Base-by-base conservation (phyloP, 176 grass and related monocot species). In the Aegilops tauschii region DNA sequence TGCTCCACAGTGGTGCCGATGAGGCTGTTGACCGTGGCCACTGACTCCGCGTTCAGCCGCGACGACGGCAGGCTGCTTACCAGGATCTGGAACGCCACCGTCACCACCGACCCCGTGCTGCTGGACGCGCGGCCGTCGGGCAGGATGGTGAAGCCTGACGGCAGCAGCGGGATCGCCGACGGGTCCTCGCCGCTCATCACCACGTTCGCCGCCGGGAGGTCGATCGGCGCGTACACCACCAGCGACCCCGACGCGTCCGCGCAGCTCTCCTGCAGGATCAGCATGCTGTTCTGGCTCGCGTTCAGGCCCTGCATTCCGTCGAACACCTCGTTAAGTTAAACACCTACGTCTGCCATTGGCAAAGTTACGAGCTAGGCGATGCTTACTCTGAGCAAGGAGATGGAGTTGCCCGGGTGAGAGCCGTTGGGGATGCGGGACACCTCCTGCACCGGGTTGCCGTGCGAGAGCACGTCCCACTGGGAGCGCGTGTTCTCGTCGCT, bases 401-500 rank as follows among this genome's bases (percentile, higher is more conserved):
- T 90, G 86, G 91, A 95, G 12, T 98, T 98, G 45, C 93, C 93
- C 0, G 91, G 89, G 81, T 98, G 83, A 3, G 91, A 91, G 12
- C 95, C 93, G 32, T 82, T 93, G 25, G 81, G 76, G 8, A 98
- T 89, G 49, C 88, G 86, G 52, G 91, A 86, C 30, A 98, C 95
- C 68, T 95, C 88, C 84, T 97, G 92, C 50, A 98, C 93, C 0
- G 76, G 80, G 68, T 98, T 98, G 47, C 93, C 93, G 45, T 89
- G 92, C 32, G 95, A 98, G 5, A 98, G 91, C 83, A 93, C 93
- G 82, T 98, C 93, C 95, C 95, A 98, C 95, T 98, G 93, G 9
- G 87, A 89, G 30, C 95, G 95, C 31, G 87, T 91, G 63, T 84
- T 71, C 79, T 95, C 93, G 69, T 95, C 91, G 76, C 91, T 87